Percentiles rank a stretch among this genome's conserved stretches.
Evolutionary conservation across 192 early-diverging fungal species (phyloP).

Genomic region (Lunasporangiospora selenospora): DNA sequence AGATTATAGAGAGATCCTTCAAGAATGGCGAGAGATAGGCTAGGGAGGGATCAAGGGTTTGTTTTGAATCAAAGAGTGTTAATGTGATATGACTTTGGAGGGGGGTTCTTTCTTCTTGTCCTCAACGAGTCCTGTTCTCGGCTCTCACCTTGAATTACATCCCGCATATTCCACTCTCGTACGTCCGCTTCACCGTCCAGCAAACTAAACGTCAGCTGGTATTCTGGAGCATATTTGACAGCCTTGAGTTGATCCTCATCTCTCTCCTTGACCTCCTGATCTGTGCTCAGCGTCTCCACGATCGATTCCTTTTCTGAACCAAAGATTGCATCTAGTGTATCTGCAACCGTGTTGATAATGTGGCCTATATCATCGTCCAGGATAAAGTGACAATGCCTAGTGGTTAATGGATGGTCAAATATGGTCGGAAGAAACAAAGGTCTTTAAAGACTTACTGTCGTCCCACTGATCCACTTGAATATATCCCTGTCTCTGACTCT

Average conservation of each 20-base stretch:
- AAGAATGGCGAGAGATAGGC: slow-evolving; percentile 78
- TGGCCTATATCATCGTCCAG: slow-evolving; percentile 2
- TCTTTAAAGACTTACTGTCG: slow-evolving; percentile 12
- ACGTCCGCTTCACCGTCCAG: slow-evolving; percentile 82
- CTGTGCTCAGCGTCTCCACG: slow-evolving; percentile 15
- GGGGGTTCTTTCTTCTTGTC: neutral
- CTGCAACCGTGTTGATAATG: slow-evolving; percentile 29
- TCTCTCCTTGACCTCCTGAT: slow-evolving; percentile 18
- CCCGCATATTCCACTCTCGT: slow-evolving; percentile 86
- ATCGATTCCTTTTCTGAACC: slow-evolving; percentile 28
- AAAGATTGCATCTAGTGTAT: slow-evolving; percentile 33
- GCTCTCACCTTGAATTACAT: slow-evolving; percentile 62
- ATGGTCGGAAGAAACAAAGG: neutral
- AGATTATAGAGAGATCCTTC: slow-evolving; percentile 68
- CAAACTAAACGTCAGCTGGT: slow-evolving; percentile 87
- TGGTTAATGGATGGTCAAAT: neutral
- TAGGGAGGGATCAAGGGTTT: slow-evolving; percentile 26
- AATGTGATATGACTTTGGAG: too few relatives aligned
- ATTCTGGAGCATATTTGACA: slow-evolving; percentile 86
- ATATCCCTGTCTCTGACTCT: slow-evolving; percentile 47
- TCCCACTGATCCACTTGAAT: slow-evolving; percentile 44
- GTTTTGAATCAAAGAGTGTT: too few relatives aligned
- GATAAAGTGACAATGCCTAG: neutral
- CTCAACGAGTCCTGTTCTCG: neutral
- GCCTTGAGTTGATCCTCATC: slow-evolving; percentile 65